Evolutionary conservation across 768 basidiomycete genomes (phyloP).

Genomic region (Tricholoma bakamatsutake): DNA sequence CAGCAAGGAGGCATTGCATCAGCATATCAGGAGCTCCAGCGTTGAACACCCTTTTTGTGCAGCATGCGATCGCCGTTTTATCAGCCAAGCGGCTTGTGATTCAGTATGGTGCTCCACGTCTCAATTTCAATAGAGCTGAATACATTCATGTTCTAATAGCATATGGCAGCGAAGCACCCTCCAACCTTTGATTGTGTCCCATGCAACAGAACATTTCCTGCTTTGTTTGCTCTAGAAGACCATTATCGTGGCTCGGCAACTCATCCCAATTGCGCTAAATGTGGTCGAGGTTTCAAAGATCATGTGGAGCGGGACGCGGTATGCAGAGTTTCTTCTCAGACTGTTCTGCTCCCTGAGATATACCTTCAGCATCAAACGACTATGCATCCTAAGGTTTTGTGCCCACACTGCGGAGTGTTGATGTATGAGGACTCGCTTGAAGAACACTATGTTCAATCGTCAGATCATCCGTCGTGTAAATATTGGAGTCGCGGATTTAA

Average conservation of each 20-base stretch:
- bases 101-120: constrained; percentile 17
- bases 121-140: constrained; percentile 2
- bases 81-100: constrained; percentile 27
- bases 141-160: constrained; percentile 18
- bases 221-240: constrained; percentile 34
- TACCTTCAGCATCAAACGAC: constrained; percentile 27
- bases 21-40: constrained; percentile 31
- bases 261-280: constrained; percentile 42
- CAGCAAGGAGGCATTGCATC: constrained; percentile 31
- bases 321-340: constrained; percentile 6
- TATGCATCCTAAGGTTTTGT: constrained; percentile 21
- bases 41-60: constrained; percentile 31
- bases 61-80: constrained; percentile 31
- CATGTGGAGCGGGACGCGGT: constrained; percentile 28
- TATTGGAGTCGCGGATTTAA: constrained; percentile 11
- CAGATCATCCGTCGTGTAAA: constrained; percentile 22
- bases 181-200: constrained; percentile 34
- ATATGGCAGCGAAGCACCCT: constrained; percentile 37
- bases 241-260: constrained; percentile 39
- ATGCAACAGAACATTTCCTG: constrained; percentile 28
- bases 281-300: constrained; percentile 38
- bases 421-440: constrained; percentile 32
- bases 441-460: constrained; percentile 33
- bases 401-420: constrained; percentile 22
- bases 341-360: background rate